Evolutionary conservation across 1,284 basidiomycete genomes (phyloP).

Genomic region (Anthracocystis walkeri): DNA sequence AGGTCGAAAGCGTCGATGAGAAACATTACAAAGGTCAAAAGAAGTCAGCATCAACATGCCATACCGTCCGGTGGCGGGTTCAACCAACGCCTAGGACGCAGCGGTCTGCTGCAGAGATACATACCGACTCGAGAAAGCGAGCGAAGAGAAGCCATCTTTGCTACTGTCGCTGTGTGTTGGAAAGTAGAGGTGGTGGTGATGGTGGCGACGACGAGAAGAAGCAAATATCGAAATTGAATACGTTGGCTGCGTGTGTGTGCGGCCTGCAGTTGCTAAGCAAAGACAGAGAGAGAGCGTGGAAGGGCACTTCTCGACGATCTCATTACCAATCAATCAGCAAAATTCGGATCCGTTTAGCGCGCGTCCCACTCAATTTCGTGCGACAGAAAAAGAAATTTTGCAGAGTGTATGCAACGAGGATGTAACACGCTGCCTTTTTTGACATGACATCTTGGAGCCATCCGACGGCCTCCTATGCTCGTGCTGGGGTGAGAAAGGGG

Average conservation of each 20-base stretch:
- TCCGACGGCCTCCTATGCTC: too few species aligned
- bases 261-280: slow-evolving; percentile 20
- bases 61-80: not conserved
- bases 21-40: not conserved
- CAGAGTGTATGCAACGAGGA: not conserved
- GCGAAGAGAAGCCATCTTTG: slow-evolving; percentile 49
- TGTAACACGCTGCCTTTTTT: not conserved
- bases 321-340: slow-evolving; percentile 46
- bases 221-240: not conserved
- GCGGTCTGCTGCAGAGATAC: slow-evolving; percentile 13
- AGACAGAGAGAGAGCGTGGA: not conserved
- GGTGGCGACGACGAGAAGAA: slow-evolving; percentile 26
- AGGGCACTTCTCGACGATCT: slow-evolving; percentile 19
- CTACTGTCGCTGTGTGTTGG: slow-evolving; percentile 1
- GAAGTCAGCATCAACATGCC: not conserved
- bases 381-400: slow-evolving; percentile 4
- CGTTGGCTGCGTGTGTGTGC: not conserved
- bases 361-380: slow-evolving; percentile 21
- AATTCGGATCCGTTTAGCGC: slow-evolving; percentile 38
- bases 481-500: too few species aligned
- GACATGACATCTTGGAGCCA: too few species aligned
- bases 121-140: slow-evolving; percentile 49
- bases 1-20: not conserved
- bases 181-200: not conserved
- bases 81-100: not conserved